Evolutionary conservation across 1,139 yeast species (phyloP).

Genomic region (Lodderomyces metapsilosis): DNA sequence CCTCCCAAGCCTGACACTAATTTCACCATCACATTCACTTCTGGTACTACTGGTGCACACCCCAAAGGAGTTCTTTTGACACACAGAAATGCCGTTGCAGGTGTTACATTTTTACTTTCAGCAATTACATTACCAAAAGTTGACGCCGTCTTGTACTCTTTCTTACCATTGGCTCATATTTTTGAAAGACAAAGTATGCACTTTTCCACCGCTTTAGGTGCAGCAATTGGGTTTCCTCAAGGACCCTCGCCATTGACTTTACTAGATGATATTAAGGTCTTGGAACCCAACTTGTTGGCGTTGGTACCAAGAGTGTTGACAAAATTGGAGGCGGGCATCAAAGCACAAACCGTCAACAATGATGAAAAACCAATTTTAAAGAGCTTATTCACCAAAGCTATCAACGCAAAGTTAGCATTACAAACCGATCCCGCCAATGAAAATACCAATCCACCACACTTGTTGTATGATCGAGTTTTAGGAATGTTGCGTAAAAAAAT

Average conservation of each 20-base stretch:
- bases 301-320: conserved; percentile 42
- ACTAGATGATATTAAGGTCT: conserved; percentile 35
- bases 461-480: conserved; percentile 32
- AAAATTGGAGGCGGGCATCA: conserved; percentile 45
- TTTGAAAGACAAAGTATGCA: conserved; percentile 46
- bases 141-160: conserved; percentile 16
- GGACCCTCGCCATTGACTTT: too few species aligned
- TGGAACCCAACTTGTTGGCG: conserved; percentile 35
- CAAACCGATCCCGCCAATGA: conserved; percentile 20
- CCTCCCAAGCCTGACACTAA: conserved; percentile 57
- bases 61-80: conserved; percentile 74
- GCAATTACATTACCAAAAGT: conserved; percentile 12
- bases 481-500: conserved; percentile 30
- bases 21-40: too few species aligned
- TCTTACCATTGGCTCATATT: conserved; percentile 55
- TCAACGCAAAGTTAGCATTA: conserved; percentile 30
- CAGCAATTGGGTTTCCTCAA: conserved; percentile 43
- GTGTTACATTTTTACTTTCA: conserved; percentile 31
- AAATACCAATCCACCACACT: conserved; percentile 17
- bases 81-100: conserved; percentile 53
- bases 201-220: conserved; percentile 24
- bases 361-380: conserved; percentile 34
- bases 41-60: conserved; percentile 68
- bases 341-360: conserved; percentile 43
- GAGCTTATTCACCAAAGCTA: conserved; percentile 27